Evolutionary conservation across 768 basidiomycete species (phyloP), one percentile per base, ranked within the genome.

Genomic region (Rossbeevera mucosa): DNA sequence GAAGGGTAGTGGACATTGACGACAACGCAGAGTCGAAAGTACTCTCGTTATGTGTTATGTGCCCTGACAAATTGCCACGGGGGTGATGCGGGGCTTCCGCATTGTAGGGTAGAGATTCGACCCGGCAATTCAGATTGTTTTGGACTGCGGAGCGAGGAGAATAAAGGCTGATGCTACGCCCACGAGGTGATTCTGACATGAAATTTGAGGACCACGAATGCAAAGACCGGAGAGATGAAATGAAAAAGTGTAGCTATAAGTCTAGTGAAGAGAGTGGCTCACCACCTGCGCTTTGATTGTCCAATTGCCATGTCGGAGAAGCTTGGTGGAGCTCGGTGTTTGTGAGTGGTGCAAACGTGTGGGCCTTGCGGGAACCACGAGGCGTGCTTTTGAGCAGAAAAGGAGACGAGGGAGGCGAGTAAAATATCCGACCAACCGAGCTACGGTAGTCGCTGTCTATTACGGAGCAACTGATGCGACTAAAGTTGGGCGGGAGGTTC

Each of bases 101-200:
- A 52, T 69, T 71, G 63, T 51, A 62, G 60, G 67, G 58, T 53
- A 64, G 47, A 50, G 60, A 47, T 14, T 51, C 60, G 49, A 57
- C 52, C 40, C 54, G 59, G 44, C 26, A 59, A 56, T 54, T 55
- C 55, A 46, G 50, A 47, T 53, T 50, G 50, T 36, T 56, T 56
- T 60, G 55, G n/a, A 21, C 58, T 64, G 65, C 61, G 61, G 57
- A 57, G 47, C 59, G 64, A 59, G 65, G 61, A 57, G 65, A 69
- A 51, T 59, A 62, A 16, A 67, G 65, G 52, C 65, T 71, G 25
- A 69, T 64, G 56, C 65, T 69, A 56, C 69, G 67, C 41, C 65
- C 65, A 60, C 63, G 67, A 60, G 59, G 63, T 58, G 61, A 59
- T 44, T 46, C 65, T 67, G 52, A 45, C 47, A 60, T 53, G 56